Base-by-base conservation (phyloP, 345 rosid genomes). In the Pistacia integerrima region DNA sequence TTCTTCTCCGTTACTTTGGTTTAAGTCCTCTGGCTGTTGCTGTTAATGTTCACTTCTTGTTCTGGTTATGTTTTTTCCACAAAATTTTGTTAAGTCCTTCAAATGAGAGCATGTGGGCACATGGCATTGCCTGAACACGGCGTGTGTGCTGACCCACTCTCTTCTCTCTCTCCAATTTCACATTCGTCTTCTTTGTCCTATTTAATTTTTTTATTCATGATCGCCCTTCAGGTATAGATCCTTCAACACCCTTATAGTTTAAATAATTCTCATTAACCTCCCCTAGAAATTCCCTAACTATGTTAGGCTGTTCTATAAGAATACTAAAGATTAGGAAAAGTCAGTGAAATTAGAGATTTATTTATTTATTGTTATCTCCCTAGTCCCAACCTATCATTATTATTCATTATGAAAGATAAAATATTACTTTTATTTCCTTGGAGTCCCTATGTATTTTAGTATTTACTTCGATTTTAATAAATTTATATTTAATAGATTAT, bases 91-190 rank as follows among this genome's bases (percentile, higher is more conserved):
- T 33, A 22, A 20, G 46, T 18, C 20, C 48, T 57, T 73, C 76
- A 16, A 62, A 72, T 63, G 49, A 76, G 10, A 33, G 59, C 90
- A 85, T 82, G 87, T 84, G 88, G 83, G 81, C 88, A 87, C 90
- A 87, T 87, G 90, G 81, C 66, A 79, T 77, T 85, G 86, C 85
- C 88, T 83, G 48, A 28, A 41, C 65, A 38, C 79, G 69, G 55
- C 75, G 72, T 77, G 75, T 48, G 38, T 67, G 54, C 77, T 76
- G 77, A 76, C 79, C 83, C 77, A 71, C 80, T 72, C 44, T 16
- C 68, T 62, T 30, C 17, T 36, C 3, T 46, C 2, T 36, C 14
- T 0, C 9, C 9, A 16, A 0, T 59, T n/a, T 8, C 4, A 4
- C 11, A 1, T 8, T 48, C 1, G 2, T 41, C 13, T 13, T 52